Conservation (phyloP, 768 basidiomycete species). For the Panellus pusillus region DNA sequence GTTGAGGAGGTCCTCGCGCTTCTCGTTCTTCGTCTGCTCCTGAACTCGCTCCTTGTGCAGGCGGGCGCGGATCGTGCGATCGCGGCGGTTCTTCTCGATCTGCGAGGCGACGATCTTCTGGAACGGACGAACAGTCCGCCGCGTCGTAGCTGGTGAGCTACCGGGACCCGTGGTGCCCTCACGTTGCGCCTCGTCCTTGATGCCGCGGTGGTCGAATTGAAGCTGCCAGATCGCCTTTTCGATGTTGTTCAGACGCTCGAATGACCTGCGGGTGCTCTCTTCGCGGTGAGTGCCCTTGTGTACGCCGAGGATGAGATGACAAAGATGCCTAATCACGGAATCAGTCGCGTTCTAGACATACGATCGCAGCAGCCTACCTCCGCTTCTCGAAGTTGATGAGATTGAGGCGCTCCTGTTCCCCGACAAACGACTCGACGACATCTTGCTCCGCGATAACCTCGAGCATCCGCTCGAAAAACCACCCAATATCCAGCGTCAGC, state of each 20-base stretch:
- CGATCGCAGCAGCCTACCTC: no score
- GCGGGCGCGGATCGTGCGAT: conserved; percentile 65
- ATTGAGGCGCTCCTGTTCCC: conserved; percentile 50
- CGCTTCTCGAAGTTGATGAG: conserved; percentile 84
- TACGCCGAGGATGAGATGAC: conserved; percentile 54
- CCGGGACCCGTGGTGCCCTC: conserved; percentile 53
- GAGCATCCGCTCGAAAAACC: conserved; percentile 79
- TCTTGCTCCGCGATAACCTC: conserved; percentile 79
- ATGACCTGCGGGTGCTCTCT: conserved; percentile 63
- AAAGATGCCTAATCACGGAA: conserved; percentile 53
- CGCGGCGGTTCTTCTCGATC: conserved; percentile 81
- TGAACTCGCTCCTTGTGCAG: conserved; percentile 74
- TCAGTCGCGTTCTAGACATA: no score
- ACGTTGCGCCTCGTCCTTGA: conserved; percentile 73
- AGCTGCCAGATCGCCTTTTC: conserved; percentile 64
- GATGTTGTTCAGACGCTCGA: conserved; percentile 74
- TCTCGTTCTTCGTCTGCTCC: conserved; percentile 72
- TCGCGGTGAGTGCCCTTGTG: conserved; percentile 49
- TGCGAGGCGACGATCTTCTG: conserved; percentile 61
- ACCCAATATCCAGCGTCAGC: conserved; percentile 75
- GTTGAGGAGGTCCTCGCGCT: conserved; percentile 72
- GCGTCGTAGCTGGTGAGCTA: conserved; percentile 46
- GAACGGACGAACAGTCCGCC: conserved; percentile 65
- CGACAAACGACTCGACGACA: conserved; percentile 46
- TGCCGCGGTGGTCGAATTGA: conserved; percentile 68